Evolutionary conservation across 148 eudicot genomes (phyloP).

Genomic region (Silene uniflora): DNA sequence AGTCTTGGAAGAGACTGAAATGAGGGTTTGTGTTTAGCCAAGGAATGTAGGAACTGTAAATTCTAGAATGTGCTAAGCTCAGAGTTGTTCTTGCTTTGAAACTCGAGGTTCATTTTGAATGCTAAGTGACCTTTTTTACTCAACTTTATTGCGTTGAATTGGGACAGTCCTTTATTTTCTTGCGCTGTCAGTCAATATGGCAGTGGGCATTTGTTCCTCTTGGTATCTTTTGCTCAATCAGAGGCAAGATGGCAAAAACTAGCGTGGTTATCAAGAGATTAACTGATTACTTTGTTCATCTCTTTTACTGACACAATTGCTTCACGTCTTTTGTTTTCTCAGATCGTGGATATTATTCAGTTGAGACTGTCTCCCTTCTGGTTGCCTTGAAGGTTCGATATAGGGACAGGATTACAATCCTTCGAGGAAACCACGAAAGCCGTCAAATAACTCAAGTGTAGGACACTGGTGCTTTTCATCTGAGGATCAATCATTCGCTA

Average conservation of each 20-base stretch:
- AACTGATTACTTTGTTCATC: not conserved
- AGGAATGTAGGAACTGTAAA: no score
- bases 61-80: no score
- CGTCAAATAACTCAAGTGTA: slow-evolving; percentile 96
- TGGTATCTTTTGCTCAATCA: not conserved
- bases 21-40: no score
- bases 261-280: not conserved
- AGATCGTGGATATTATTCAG: slow-evolving; percentile 95
- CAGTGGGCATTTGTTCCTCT: not conserved
- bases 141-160: not conserved
- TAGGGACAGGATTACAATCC: slow-evolving; percentile 89
- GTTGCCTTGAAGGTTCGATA: slow-evolving; percentile 96
- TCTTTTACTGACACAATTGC: not conserved
- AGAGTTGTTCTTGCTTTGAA: not conserved
- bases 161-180: not conserved
- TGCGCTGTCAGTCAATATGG: not conserved
- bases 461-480: slow-evolving; percentile 16
- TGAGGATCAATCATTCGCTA: slow-evolving; percentile 1
- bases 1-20: no score
- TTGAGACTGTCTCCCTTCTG: slow-evolving; percentile 87
- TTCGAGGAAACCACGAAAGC: slow-evolving; percentile 95
- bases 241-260: not conserved
- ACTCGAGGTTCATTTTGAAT: not conserved
- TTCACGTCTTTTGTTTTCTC: slow-evolving; percentile 24
- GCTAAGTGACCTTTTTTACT: not conserved